A percentile compares a stretch with the other conserved stretches of the same genome.
Conservation (phyloP, 495 filamentous ascomycete species). For the Podospora conica region DNA sequence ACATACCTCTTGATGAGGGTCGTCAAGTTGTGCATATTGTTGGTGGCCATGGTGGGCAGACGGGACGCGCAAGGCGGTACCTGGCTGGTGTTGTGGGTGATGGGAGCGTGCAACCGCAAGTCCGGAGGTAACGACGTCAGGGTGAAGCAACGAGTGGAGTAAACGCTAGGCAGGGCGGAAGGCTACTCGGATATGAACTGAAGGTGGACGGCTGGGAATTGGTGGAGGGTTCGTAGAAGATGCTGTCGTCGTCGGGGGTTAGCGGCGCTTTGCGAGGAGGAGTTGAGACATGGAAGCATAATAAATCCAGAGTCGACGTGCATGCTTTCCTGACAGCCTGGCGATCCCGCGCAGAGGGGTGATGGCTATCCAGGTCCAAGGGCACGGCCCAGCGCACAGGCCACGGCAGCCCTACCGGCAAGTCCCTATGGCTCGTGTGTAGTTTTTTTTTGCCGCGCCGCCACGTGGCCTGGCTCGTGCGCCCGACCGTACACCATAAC, state of each 20-base stretch:
- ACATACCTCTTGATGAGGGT: slow-evolving; percentile 95
- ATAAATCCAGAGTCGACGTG: slow-evolving; percentile 2
- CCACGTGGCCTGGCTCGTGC: too few relatives aligned
- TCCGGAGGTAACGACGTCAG: neutral
- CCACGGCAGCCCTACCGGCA: too few relatives aligned
- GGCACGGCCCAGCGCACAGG: too few relatives aligned
- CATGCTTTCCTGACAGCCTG: slow-evolving; percentile 19
- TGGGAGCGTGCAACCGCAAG: neutral
- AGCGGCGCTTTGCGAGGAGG: neutral
- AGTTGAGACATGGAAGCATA: slow-evolving; percentile 11
- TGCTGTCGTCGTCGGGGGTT: neutral
- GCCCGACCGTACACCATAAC: too few relatives aligned
- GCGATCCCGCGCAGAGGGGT: slow-evolving; percentile 6
- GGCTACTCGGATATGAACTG: neutral
- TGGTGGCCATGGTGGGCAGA: slow-evolving; percentile 43
- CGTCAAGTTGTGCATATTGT: slow-evolving; percentile 90
- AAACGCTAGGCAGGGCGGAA: neutral
- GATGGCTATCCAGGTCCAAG: too few relatives aligned
- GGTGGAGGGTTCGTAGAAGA: neutral
- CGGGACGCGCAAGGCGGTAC: neutral
- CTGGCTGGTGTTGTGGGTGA: neutral
- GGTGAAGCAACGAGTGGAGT: neutral
- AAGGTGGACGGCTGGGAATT: neutral
- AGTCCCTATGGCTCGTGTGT: too few relatives aligned
- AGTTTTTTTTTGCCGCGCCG: too few relatives aligned